A percentile compares a stretch with the other conserved stretches of the same genome.
phyloP scores from a whole-genome alignment of 768 basidiomycete species.

The Asterophora parasitica region DNA sequence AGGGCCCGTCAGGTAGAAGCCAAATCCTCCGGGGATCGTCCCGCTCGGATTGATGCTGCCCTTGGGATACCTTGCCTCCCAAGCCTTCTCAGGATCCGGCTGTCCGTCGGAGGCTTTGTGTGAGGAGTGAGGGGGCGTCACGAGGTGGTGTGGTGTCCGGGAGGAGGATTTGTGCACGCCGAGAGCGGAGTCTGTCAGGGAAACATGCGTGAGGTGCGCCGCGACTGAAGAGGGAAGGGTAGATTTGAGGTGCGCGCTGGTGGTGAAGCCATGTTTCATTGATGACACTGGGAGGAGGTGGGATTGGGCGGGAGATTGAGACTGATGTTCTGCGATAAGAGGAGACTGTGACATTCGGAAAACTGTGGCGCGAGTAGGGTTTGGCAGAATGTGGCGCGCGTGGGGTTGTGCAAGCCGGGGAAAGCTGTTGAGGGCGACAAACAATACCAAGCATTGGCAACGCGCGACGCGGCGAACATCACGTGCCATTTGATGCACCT shows the following conservation, averaged over 20 bases:
- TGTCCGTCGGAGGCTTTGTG: constrained; percentile 3
- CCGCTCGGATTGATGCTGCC: constrained; percentile 59
- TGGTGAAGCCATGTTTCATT: constrained; percentile 39
- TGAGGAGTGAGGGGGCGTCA: constrained; percentile 23
- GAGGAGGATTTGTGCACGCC: constrained; percentile 46
- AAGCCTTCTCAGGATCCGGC: constrained; percentile 32
- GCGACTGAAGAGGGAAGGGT: too few relatives aligned
- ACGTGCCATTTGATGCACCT: too few relatives aligned
- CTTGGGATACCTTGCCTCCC: constrained; percentile 58
- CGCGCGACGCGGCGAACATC: too few relatives aligned
- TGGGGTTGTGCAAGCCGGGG: too few relatives aligned
- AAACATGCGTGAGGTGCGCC: constrained; percentile 20
- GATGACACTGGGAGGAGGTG: constrained; percentile 23
- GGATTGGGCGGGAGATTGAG: background rate
- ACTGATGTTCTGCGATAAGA: too few relatives aligned
- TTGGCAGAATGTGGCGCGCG: too few relatives aligned
- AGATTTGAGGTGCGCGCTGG: constrained; percentile 24
- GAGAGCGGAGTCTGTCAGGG: constrained; percentile 38
- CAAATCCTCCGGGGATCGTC: constrained; percentile 55
- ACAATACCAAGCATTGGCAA: too few relatives aligned
- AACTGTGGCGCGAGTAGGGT: too few relatives aligned
- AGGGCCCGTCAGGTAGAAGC: constrained; percentile 64
- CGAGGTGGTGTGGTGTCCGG: constrained; percentile 28
- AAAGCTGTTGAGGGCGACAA: too few relatives aligned
- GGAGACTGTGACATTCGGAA: too few relatives aligned